Conservation (phyloP, 1,284 basidiomycete species). For the Clitocybe nebularis region DNA sequence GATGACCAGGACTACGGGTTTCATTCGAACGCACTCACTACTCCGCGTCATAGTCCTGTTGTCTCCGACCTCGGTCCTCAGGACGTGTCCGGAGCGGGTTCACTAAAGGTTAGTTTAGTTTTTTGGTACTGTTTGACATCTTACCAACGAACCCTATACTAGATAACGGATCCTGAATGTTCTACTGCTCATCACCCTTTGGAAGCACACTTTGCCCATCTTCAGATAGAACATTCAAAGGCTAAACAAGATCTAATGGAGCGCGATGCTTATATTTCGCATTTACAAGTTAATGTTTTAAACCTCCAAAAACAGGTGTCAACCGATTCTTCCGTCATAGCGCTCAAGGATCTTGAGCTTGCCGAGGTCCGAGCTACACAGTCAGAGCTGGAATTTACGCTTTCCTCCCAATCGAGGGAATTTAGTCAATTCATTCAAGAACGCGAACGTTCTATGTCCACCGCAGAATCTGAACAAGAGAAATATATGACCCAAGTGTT, state of each 20-base stretch:
- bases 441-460: slow-evolving; percentile 9
- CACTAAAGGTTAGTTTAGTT: too few species aligned
- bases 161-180: too few species aligned
- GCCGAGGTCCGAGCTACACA: slow-evolving; percentile 16
- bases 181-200: too few species aligned
- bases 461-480: slow-evolving; percentile 6
- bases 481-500: slow-evolving; percentile 6
- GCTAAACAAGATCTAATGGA: slow-evolving; percentile 15
- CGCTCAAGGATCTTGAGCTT: slow-evolving; percentile 11
- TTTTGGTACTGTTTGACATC: too few species aligned
- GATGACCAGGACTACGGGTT: not conserved
- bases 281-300: slow-evolving; percentile 12
- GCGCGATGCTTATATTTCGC: slow-evolving; percentile 19
- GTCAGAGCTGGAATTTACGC: slow-evolving; percentile 11
- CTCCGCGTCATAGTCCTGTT: not conserved
- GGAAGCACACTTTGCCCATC: slow-evolving; percentile 10
- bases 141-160: too few species aligned
- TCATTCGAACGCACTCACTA: not conserved
- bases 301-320: slow-evolving; percentile 14
- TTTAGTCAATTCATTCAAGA: slow-evolving; percentile 12
- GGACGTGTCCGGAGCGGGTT: too few species aligned
- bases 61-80: too few species aligned
- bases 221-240: slow-evolving; percentile 13
- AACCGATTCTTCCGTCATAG: slow-evolving; percentile 8
- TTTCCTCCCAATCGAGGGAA: slow-evolving; percentile 5